Percentiles rank a stretch among this genome's conserved stretches.
Conservation (phyloP, 1,284 basidiomycete genomes). For the Ganoderma meredithae region DNA sequence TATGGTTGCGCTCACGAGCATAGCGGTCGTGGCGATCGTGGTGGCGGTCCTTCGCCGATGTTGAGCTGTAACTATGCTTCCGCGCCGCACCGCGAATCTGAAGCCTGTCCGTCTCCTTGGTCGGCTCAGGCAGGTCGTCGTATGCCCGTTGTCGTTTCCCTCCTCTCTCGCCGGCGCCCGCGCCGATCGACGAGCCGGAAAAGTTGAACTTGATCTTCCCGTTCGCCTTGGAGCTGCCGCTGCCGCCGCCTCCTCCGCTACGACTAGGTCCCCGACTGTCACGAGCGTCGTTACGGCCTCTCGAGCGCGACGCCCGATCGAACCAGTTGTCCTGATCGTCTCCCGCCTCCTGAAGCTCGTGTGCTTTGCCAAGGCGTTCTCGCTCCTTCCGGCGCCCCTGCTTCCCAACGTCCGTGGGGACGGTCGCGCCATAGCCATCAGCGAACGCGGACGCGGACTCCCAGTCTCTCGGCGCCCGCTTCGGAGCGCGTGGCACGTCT, state of each 20-base stretch:
- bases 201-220: conserved; percentile 48
- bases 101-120: conserved; percentile 41
- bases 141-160: conserved; percentile 33
- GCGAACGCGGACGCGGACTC: conserved; percentile 43
- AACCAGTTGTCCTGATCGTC: conserved; percentile 74
- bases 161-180: conserved; percentile 12
- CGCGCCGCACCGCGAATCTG: conserved; percentile 39
- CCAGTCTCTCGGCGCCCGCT: conserved; percentile 40
- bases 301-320: conserved; percentile 29
- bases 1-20: conserved; percentile 22
- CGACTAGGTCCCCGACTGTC: conserved; percentile 4
- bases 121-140: conserved; percentile 37
- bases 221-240: conserved; percentile 7
- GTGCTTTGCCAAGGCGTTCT: conserved; percentile 58
- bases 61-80: conserved; percentile 33
- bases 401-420: conserved; percentile 69
- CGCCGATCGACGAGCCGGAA: conserved; percentile 24
- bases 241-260: conserved; percentile 17
- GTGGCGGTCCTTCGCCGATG: conserved; percentile 23
- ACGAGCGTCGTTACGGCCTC: conserved; percentile 20
- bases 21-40: conserved; percentile 30
- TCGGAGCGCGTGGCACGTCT: conserved; percentile 38
- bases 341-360: conserved; percentile 52
- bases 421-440: conserved; percentile 52
- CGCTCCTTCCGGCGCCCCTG: conserved; percentile 66